Evolutionary conservation across 2,329 filamentous ascomycete species (phyloP), one percentile per base, ranked within the genome.

Genomic region (Cercospora zeae-maydis): DNA sequence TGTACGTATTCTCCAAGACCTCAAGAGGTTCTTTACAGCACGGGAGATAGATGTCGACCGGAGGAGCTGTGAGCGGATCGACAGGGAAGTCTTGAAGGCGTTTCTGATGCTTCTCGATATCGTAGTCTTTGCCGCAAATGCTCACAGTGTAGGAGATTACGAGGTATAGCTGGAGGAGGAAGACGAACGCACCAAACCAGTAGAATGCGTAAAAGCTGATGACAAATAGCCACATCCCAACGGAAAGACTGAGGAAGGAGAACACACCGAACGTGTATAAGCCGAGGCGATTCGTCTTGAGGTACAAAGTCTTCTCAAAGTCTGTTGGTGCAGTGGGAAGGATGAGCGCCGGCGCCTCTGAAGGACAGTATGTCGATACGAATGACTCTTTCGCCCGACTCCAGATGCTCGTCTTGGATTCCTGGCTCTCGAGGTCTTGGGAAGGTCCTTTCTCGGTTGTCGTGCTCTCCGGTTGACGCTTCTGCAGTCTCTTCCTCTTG

Each of bases 141-240:
- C 76, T 75, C 16, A 79, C 76, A n/a, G 72, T 69, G 66, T 79
- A 78, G 16, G 77, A 78, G 62, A 78, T 75, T 62, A 78, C 59
- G 39, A 79, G 71, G 65, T 79, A 79, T 59, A 79, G 66, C 68
- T 78, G 75, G 62, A 78, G 73, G 49, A 76, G 72, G 59, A 72
- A 72, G 13, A 76, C 76, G 27, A 78, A 77, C 24, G 74, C 70
- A 33, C 75, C 76, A 62, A 78, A 79, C 64, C 64, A 66, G 59
- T 66, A 66, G 21, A 65, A 65, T 33, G 72, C 70, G 19, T 71
- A 69, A 5, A 75, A 71, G 51, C 75, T 75, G 9, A 77, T 67
- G 33, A 75, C 72, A 59, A 79, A 79, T 4, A 79, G 70, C 77
- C 78, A 79, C 76, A 78, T 78, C 45, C 78, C 78, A 4, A 74